Evolutionary conservation across 2,329 filamentous ascomycete species (phyloP).

Genomic region (Aureobasidium sp.): DNA sequence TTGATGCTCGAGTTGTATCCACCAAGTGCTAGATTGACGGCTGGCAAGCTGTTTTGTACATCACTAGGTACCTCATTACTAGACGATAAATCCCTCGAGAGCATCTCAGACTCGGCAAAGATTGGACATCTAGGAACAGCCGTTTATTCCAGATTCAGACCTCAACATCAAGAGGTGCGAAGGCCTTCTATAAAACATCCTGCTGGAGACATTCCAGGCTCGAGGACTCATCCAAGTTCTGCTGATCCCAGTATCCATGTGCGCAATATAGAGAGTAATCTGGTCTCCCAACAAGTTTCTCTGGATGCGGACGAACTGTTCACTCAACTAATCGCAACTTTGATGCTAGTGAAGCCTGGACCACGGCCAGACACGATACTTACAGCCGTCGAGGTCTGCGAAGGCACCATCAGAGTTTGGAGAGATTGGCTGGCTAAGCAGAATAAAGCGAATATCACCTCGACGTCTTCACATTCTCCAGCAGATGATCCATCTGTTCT

Average conservation of each 20-base stretch:
- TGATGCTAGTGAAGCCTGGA: conserved; percentile 61
- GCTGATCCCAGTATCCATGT: conserved; percentile 14
- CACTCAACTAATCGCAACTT: conserved; percentile 63
- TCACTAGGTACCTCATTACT: conserved; percentile 59
- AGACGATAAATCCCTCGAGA: conserved; percentile 27
- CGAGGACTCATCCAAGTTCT: conserved; percentile 32
- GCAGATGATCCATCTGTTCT: conserved; percentile 45
- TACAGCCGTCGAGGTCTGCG: conserved; percentile 58
- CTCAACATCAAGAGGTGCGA: conserved; percentile 49
- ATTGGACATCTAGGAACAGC: conserved; percentile 45
- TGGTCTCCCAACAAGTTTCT: conserved; percentile 35
- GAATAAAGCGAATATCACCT: conserved; percentile 17
- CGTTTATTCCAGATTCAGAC: conserved; percentile 66
- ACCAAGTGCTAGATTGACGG: conserved; percentile 60
- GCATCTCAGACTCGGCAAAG: conserved; percentile 32
- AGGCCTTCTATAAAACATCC: conserved; percentile 36
- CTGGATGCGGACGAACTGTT: conserved; percentile 67
- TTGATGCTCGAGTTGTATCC: conserved; percentile 75
- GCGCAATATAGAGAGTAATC: conserved; percentile 15
- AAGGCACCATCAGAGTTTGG: conserved; percentile 64
- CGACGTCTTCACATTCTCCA: background rate
- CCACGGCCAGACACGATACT: conserved; percentile 55
- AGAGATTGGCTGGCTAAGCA: conserved; percentile 60
- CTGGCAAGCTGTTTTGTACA: conserved; percentile 62
- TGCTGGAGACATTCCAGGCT: conserved; percentile 43